phyloP scores from a whole-genome alignment of 257 asterid species.

The Rehmannia glutinosa region DNA sequence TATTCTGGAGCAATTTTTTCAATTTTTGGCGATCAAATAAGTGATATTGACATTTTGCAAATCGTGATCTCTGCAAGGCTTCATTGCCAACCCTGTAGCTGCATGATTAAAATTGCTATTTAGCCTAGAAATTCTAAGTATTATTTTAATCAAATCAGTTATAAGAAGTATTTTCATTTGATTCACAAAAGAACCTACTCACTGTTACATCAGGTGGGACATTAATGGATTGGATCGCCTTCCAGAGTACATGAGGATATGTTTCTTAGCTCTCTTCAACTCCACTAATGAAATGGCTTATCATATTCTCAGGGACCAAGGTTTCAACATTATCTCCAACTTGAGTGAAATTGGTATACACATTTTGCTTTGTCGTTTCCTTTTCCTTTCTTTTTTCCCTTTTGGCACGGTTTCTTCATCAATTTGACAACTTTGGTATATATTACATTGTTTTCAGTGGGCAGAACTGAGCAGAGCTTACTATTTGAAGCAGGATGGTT shows the following conservation, averaged over 20 bases:
- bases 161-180: no score
- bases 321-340: conserved; percentile 35
- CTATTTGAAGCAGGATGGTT: conserved; percentile 47
- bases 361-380: background rate
- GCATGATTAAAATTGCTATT: no score
- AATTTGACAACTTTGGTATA: no score
- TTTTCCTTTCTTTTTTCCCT: background rate
- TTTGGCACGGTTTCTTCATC: no score
- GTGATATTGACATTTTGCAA: no score
- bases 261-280: conserved; percentile 44
- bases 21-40: no score
- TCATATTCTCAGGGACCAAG: conserved; percentile 38
- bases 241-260: conserved; percentile 42
- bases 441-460: conserved; percentile 28
- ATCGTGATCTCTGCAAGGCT: no score
- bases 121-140: no score
- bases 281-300: conserved; percentile 36
- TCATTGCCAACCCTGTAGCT: no score
- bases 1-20: no score
- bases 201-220: conserved; percentile 32
- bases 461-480: conserved; percentile 33
- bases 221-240: conserved; percentile 34
- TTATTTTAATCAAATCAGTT: no score
- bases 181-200: no score
- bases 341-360: conserved; percentile 30